A percentile compares a stretch with the other conserved stretches of the same genome.
phyloP scores from a whole-genome alignment of 805 yeast species.

The Candida odintsovae region DNA sequence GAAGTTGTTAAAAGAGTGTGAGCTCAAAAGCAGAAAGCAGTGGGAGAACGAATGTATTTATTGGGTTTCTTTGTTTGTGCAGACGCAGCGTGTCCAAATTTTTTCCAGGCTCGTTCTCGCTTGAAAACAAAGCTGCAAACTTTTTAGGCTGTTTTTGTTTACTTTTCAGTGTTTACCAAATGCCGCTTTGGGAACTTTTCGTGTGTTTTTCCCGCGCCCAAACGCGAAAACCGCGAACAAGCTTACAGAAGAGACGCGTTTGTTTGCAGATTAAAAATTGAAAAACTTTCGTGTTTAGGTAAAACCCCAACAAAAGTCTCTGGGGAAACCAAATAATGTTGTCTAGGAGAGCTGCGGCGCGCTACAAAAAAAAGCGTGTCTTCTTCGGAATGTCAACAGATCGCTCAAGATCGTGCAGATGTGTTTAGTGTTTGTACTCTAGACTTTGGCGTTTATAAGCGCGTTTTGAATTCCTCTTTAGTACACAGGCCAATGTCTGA shows the following conservation, averaged over 20 bases:
- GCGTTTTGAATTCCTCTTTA: too few species aligned
- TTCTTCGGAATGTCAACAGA: too few species aligned
- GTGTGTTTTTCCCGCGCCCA: neutral
- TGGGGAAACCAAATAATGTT: neutral
- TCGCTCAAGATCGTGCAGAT: too few species aligned
- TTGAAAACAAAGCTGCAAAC: neutral
- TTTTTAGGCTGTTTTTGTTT: conserved; percentile 6
- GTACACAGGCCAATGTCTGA: too few species aligned
- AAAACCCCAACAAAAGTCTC: neutral
- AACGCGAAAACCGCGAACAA: neutral
- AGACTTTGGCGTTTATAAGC: too few species aligned
- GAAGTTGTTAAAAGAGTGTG: too few species aligned
- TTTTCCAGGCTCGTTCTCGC: neutral
- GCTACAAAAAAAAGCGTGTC: too few species aligned
- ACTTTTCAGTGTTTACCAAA: neutral
- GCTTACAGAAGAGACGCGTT: neutral
- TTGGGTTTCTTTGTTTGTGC: neutral
- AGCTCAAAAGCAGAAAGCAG: neutral
- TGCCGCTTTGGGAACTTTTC: neutral
- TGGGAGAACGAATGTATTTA: neutral
- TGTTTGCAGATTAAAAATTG: neutral
- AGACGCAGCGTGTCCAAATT: neutral
- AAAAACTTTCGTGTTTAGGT: neutral
- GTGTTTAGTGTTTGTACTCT: too few species aligned
- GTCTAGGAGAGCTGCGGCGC: too few species aligned